These are phyloP conservation scores for Solanum pennellii DNA, from an alignment of 257 asterid species.

Conservation along the genomic window DNA sequence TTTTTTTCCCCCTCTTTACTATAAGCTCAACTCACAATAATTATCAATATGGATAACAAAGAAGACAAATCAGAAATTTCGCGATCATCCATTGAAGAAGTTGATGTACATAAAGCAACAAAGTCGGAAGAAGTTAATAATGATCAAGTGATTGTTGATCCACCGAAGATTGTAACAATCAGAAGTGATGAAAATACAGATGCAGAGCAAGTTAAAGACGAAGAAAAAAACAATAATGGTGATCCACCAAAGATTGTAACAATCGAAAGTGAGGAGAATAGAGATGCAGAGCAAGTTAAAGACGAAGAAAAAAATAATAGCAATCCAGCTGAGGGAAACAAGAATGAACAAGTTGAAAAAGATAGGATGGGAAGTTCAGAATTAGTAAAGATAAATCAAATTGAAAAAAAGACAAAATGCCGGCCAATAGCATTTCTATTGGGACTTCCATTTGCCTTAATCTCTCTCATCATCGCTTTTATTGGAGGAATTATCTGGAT, in stretches of 20 bases:
- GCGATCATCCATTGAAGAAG: background rate
- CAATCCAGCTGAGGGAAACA: background rate
- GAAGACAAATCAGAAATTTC: background rate
- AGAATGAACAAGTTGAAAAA: background rate
- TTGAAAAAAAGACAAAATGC: constrained; percentile 12
- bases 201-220: background rate
- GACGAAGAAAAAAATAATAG: background rate
- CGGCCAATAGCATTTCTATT: constrained; percentile 37
- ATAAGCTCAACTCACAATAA: background rate
- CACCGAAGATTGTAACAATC: background rate
- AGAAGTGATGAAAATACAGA: background rate
- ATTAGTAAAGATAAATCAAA: background rate
- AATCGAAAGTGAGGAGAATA: background rate
- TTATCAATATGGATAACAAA: background rate
- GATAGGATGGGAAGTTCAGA: background rate
- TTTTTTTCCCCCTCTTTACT: background rate
- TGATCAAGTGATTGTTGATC: background rate
- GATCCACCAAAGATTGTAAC: background rate
- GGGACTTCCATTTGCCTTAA: constrained; percentile 66
- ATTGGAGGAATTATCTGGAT: constrained; percentile 67
- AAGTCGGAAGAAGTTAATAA: background rate
- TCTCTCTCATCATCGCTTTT: constrained; percentile 52
- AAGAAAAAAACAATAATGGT: background rate
- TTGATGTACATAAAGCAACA: background rate
- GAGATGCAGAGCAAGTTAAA: background rate